A percentile compares a stretch with the other conserved stretches of the same genome.
phyloP scores from a whole-genome alignment of 2,329 filamentous ascomycete genomes.

The Ceratocystis ficicola region DNA sequence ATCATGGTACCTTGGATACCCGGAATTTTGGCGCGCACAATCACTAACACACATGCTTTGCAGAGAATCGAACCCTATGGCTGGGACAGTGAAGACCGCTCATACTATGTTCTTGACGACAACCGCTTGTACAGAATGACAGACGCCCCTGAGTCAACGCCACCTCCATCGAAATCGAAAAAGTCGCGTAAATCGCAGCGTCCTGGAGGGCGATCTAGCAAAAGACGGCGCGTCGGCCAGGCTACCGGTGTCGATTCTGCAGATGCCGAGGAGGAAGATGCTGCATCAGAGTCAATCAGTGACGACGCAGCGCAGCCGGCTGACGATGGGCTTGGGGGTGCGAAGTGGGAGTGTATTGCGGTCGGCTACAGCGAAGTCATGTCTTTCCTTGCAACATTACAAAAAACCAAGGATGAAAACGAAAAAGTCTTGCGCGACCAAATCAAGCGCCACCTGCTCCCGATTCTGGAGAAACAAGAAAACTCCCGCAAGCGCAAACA shows the following conservation, averaged over 20 bases:
- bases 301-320: conserved; percentile 24
- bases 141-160: conserved; percentile 56
- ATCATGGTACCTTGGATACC: neutral
- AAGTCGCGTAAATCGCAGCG: conserved; percentile 36
- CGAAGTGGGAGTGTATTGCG: conserved; percentile 85
- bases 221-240: conserved; percentile 41
- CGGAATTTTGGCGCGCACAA: neutral
- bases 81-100: conserved; percentile 76
- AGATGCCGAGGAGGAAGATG: conserved; percentile 26
- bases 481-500: conserved; percentile 62
- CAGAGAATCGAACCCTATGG: conserved; percentile 71
- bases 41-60: neutral
- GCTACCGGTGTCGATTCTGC: conserved; percentile 22
- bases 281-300: conserved; percentile 25
- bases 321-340: conserved; percentile 58
- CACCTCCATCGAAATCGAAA: conserved; percentile 54
- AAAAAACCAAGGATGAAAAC: conserved; percentile 67
- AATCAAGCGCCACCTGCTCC: conserved; percentile 66
- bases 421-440: conserved; percentile 65
- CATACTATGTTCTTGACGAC: conserved; percentile 85
- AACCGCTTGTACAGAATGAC: conserved; percentile 82
- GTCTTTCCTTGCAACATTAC: conserved; percentile 55
- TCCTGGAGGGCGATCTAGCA: conserved; percentile 53
- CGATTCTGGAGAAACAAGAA: conserved; percentile 68
- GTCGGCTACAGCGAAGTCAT: conserved; percentile 68